Evolutionary conservation across 164 flowering plant genomes (phyloP).

Genomic region (Hamamelis virginiana): DNA sequence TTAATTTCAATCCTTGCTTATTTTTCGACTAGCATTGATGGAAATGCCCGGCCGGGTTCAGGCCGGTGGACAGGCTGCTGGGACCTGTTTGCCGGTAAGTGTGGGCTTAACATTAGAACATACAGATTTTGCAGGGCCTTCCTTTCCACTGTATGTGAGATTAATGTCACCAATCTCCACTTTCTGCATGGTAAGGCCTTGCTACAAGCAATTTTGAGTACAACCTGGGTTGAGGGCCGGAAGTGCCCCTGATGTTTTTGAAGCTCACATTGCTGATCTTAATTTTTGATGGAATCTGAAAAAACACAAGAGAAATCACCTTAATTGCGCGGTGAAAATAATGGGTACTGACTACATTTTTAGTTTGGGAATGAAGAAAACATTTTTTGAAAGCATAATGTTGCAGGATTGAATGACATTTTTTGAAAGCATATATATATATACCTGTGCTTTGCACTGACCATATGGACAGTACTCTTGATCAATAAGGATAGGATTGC

Average conservation of each 20-base stretch:
- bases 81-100: conserved; percentile 25
- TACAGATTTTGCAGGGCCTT: conserved; percentile 17
- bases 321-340: too few species aligned
- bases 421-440: neutral
- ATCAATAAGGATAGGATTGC: conserved; percentile 49
- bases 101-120: conserved; percentile 29
- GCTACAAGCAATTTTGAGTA: conserved; percentile 43
- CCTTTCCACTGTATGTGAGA: conserved; percentile 32
- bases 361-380: neutral
- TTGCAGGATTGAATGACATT: neutral
- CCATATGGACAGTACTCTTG: conserved; percentile 54
- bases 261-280: conserved; percentile 39
- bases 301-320: neutral
- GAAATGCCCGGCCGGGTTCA: too few species aligned
- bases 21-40: too few species aligned
- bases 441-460: conserved; percentile 31
- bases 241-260: conserved; percentile 44
- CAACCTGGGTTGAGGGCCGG: conserved; percentile 21
- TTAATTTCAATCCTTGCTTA: too few species aligned
- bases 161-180: conserved; percentile 41
- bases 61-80: too few species aligned
- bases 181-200: conserved; percentile 32
- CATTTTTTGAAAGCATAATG: neutral
- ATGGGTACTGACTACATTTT: neutral
- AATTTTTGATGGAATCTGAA: conserved; percentile 40